Evolutionary conservation across 345 rosid genomes (phyloP).

Genomic region (Hibiscus mutabilis): DNA sequence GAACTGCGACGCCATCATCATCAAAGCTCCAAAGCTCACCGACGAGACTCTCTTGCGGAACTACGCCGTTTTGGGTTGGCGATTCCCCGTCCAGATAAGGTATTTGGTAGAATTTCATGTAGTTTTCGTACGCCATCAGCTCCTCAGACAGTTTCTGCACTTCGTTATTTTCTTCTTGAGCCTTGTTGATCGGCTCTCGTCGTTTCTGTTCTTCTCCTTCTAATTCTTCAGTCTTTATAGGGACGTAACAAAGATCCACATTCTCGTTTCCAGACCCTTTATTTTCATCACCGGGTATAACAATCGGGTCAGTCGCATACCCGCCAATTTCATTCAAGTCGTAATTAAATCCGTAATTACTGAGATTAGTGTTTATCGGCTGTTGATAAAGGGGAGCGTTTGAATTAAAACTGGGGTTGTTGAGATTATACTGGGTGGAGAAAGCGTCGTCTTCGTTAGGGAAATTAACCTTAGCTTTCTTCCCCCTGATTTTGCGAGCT

Average conservation of each 20-base stretch:
- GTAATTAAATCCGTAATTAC: slow-evolving; percentile 21
- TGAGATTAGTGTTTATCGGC: background rate
- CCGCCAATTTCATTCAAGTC: slow-evolving; percentile 31
- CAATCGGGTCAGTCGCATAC: slow-evolving; percentile 13
- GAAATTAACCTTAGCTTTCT: slow-evolving; percentile 83
- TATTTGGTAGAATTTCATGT: slow-evolving; percentile 69
- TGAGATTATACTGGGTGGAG: slow-evolving; percentile 6
- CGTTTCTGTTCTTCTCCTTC: slow-evolving; percentile 13
- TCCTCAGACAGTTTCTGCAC: slow-evolving; percentile 58
- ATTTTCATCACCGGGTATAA: slow-evolving; percentile 22
- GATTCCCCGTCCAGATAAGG: slow-evolving; percentile 71
- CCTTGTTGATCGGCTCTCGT: slow-evolving; percentile 4
- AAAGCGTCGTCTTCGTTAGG: slow-evolving; percentile 45
- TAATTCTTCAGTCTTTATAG: slow-evolving; percentile 12
- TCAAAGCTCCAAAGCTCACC: slow-evolving; percentile 63
- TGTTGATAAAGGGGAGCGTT: background rate
- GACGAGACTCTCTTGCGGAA: slow-evolving; percentile 39
- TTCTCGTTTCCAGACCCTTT: slow-evolving; percentile 19
- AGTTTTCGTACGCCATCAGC: slow-evolving; percentile 62
- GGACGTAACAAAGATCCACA: background rate
- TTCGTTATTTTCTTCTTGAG: slow-evolving; percentile 32
- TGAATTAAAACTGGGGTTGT: slow-evolving; percentile 2
- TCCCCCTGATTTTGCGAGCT: slow-evolving; percentile 79
- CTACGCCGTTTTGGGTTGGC: slow-evolving; percentile 19
- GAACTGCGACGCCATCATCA: slow-evolving; percentile 19